A percentile compares a stretch with the other conserved stretches of the same genome.
Evolutionary conservation across 345 rosid genomes (phyloP).

Genomic region (Bruguiera gymnorhiza): DNA sequence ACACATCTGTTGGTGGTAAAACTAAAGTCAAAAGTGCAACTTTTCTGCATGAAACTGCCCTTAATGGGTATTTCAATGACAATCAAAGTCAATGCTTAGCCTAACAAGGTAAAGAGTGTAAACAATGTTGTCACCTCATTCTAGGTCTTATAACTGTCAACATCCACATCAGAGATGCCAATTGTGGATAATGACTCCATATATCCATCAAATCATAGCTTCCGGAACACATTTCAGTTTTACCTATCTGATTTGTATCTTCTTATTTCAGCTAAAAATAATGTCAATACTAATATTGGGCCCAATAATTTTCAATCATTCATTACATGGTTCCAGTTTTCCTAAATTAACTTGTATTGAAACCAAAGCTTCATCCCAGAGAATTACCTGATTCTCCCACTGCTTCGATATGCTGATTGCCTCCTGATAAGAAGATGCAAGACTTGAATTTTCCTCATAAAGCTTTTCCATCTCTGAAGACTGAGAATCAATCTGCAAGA

Average conservation of each 20-base stretch:
- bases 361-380: constrained; percentile 1
- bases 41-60: too few relatives aligned
- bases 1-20: too few relatives aligned
- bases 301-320: not conserved
- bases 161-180: not conserved
- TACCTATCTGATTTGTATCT: not conserved
- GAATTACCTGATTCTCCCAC: constrained; percentile 76
- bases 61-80: too few relatives aligned
- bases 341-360: constrained; percentile 15
- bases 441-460: constrained; percentile 80
- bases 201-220: not conserved
- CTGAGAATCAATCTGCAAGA: constrained; percentile 81
- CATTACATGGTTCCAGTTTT: not conserved
- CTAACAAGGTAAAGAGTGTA: too few relatives aligned
- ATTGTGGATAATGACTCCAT: not conserved
- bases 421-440: constrained; percentile 68
- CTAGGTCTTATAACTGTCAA: too few relatives aligned
- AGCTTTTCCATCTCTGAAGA: constrained; percentile 94
- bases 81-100: too few relatives aligned
- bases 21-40: too few relatives aligned
- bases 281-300: not conserved
- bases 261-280: not conserved
- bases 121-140: too few relatives aligned
- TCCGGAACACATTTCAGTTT: not conserved
- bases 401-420: constrained; percentile 53